phyloP scores from a whole-genome alignment of 1,139 yeast genomes.

The Nakaseomyces sp. region DNA sequence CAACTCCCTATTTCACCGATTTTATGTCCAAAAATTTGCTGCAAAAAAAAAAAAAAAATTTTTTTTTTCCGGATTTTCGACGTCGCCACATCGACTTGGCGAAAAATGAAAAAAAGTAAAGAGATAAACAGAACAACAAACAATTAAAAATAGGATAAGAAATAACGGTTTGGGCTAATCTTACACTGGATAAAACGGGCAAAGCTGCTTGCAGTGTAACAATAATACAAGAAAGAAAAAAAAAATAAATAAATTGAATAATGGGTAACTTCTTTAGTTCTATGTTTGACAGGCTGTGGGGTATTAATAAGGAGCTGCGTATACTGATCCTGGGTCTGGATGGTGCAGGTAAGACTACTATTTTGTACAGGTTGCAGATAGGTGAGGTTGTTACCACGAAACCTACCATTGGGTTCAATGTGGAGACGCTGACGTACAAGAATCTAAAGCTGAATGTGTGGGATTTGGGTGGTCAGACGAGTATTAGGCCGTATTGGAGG shows the following conservation, averaged over 20 bases:
- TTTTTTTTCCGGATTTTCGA: background rate
- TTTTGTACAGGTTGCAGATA: conserved; percentile 79
- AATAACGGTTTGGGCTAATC: too few relatives aligned
- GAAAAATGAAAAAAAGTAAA: too few relatives aligned
- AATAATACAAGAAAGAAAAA: background rate
- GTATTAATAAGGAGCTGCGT: conserved; percentile 80
- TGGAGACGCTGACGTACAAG: conserved; percentile 83
- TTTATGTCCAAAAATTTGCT: too few relatives aligned
- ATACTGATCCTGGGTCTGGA: conserved; percentile 87
- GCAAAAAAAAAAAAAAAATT: too few relatives aligned
- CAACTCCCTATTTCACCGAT: too few relatives aligned
- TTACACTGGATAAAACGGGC: background rate
- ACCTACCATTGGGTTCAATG: conserved; percentile 96
- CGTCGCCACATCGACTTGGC: background rate
- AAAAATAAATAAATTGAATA: background rate
- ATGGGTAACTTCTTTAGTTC: conserved; percentile 87
- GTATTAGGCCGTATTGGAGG: conserved; percentile 96
- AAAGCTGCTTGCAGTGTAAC: too few relatives aligned
- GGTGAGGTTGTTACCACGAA: conserved; percentile 93
- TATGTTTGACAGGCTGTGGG: conserved; percentile 82
- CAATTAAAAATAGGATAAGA: too few relatives aligned
- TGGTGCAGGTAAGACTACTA: conserved; percentile 98
- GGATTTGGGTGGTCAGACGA: conserved; percentile 97
- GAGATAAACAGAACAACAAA: too few relatives aligned
- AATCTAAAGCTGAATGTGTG: conserved; percentile 81